Percentiles rank a stretch among this genome's conserved stretches.
Conservation (phyloP, 2,329 filamentous ascomycete genomes). For the Lecanicillium sp. region DNA sequence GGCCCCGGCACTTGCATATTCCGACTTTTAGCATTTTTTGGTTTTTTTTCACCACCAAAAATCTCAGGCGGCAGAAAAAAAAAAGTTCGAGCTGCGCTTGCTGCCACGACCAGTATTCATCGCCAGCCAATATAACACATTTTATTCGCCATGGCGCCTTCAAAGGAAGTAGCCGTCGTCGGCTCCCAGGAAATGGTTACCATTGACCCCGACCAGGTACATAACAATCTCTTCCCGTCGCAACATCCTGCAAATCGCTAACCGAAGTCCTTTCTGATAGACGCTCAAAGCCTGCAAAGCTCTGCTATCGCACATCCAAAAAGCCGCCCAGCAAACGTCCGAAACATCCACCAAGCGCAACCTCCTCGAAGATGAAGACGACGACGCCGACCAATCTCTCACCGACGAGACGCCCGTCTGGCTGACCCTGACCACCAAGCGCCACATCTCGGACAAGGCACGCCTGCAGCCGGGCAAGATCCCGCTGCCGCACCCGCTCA, state of each 20-base stretch:
- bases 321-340: constrained; percentile 39
- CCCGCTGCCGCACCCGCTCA: constrained; percentile 65
- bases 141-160: constrained; percentile 28
- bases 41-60: constrained; percentile 14
- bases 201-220: constrained; percentile 34
- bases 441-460: constrained; percentile 61
- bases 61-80: too few species aligned
- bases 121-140: constrained; percentile 12
- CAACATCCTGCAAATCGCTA: background rate
- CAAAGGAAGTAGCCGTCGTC: constrained; percentile 28
- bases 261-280: constrained; percentile 24
- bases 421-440: constrained; percentile 57
- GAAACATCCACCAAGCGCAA: constrained; percentile 47
- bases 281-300: constrained; percentile 56
- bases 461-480: constrained; percentile 81
- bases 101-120: background rate
- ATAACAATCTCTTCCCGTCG: background rate
- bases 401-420: constrained; percentile 46
- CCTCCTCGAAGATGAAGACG: constrained; percentile 36
- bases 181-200: constrained; percentile 22
- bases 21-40: constrained; percentile 14
- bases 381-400: constrained; percentile 24
- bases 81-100: background rate
- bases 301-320: constrained; percentile 53
- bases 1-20: constrained; percentile 25